phyloP scores from a whole-genome alignment of 768 basidiomycete genomes.

The Rhodocollybia butyracea region DNA sequence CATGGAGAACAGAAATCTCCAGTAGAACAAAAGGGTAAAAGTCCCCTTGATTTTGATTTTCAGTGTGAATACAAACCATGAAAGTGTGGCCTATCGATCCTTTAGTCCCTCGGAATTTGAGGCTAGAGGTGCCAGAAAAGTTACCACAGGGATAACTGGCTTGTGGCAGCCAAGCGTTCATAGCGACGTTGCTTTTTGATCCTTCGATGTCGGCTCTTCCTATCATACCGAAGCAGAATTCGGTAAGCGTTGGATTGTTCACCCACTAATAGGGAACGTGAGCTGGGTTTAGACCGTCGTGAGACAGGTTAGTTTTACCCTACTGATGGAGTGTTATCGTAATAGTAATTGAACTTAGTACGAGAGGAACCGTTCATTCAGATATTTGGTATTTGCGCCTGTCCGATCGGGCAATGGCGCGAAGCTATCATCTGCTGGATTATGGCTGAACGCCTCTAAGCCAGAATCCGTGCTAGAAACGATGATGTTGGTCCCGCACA shows the following conservation, averaged over 20 bases:
- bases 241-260: constrained; percentile 80
- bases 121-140: constrained; percentile 79
- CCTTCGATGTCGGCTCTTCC: constrained; percentile 81
- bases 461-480: constrained; percentile 77
- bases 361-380: constrained; percentile 82
- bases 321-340: constrained; percentile 67
- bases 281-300: constrained; percentile 82
- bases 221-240: constrained; percentile 81
- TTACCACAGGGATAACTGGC: constrained; percentile 76
- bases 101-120: constrained; percentile 77
- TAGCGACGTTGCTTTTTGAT: constrained; percentile 83
- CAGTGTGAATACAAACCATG: constrained; percentile 79
- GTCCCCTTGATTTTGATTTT: constrained; percentile 81
- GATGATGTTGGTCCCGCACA: constrained; percentile 68
- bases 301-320: constrained; percentile 87
- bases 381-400: constrained; percentile 80
- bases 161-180: constrained; percentile 83
- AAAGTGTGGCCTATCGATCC: constrained; percentile 84
- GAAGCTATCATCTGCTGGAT: constrained; percentile 82
- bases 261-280: constrained; percentile 77
- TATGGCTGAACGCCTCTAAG: constrained; percentile 86
- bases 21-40: constrained; percentile 80
- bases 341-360: constrained; percentile 81
- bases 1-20: constrained; percentile 78
- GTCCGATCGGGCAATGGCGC: constrained; percentile 76